Evolutionary conservation across 192 early-diverging fungal genomes (phyloP).

Genomic region (Rhizoclosmatium globosum): DNA sequence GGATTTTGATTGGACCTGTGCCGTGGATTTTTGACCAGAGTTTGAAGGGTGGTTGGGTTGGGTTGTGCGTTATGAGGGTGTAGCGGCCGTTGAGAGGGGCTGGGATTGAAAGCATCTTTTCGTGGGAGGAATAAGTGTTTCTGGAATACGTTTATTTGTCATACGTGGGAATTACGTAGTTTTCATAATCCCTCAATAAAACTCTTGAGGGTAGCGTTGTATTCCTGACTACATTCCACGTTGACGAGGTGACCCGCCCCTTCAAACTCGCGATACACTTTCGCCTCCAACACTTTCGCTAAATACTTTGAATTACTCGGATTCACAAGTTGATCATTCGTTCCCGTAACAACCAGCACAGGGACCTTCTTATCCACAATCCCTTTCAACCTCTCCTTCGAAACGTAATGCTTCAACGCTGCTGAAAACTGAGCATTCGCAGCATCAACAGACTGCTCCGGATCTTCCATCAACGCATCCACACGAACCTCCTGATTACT

Average conservation of each 20-base stretch:
- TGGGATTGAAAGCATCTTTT: too few species aligned
- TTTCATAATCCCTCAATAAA: background rate
- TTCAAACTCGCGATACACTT: constrained; percentile 13
- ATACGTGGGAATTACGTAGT: too few species aligned
- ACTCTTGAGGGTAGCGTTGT: background rate
- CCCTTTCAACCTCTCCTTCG: background rate
- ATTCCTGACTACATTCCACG: background rate
- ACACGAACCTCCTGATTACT: too few species aligned
- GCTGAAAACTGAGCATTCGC: constrained; percentile 18
- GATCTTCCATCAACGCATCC: background rate
- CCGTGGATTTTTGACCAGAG: constrained; percentile 86
- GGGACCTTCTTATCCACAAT: constrained; percentile 19
- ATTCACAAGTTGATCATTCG: constrained; percentile 36
- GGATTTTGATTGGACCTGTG: constrained; percentile 69
- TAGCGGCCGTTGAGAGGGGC: background rate
- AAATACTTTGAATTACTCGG: constrained; percentile 34
- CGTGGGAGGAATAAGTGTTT: too few species aligned
- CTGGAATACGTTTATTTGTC: too few species aligned
- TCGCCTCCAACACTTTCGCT: constrained; percentile 9
- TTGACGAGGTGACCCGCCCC: background rate
- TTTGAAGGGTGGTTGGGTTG: constrained; percentile 49
- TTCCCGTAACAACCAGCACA: constrained; percentile 32
- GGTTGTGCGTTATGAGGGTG: constrained; percentile 44
- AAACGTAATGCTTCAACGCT: constrained; percentile 14
- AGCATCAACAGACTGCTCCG: constrained; percentile 28